phyloP scores from a whole-genome alignment of 2,329 filamentous ascomycete genomes.

The Rutstroemia sp. region DNA sequence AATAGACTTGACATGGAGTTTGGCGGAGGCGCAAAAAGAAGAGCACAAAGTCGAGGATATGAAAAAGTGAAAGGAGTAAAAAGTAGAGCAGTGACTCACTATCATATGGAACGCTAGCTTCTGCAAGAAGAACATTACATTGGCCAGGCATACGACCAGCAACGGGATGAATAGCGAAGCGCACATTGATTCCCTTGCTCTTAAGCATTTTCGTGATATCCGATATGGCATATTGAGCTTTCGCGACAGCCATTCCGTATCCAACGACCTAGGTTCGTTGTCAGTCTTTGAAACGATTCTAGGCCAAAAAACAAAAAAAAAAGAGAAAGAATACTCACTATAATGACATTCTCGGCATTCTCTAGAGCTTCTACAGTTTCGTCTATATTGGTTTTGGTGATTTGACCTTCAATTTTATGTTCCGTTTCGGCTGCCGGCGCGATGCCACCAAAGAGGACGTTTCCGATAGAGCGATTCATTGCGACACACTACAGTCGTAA shows the following conservation, averaged over 20 bases:
- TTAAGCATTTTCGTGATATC: constrained; percentile 71
- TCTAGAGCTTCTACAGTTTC: constrained; percentile 71
- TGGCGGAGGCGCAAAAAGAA: too few relatives aligned
- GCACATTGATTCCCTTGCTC: constrained; percentile 69
- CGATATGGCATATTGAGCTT: constrained; percentile 84
- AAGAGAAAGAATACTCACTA: constrained; percentile 31
- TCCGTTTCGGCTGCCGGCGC: constrained; percentile 54
- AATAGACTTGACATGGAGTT: neutral
- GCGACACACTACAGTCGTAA: constrained; percentile 54
- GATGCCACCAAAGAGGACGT: constrained; percentile 82
- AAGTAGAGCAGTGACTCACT: constrained; percentile 35
- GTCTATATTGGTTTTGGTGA: constrained; percentile 72
- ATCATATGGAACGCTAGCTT: constrained; percentile 83
- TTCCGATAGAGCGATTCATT: constrained; percentile 86
- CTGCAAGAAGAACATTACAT: constrained; percentile 83
- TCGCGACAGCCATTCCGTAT: constrained; percentile 91
- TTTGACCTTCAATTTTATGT: constrained; percentile 70
- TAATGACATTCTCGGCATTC: constrained; percentile 77
- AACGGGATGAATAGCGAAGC: constrained; percentile 86
- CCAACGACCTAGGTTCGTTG: constrained; percentile 47
- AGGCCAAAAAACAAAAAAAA: too few relatives aligned
- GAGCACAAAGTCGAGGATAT: too few relatives aligned
- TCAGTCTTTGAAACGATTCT: neutral
- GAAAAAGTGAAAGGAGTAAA: neutral
- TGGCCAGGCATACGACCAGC: constrained; percentile 90